Conservation (phyloP, 1,284 basidiomycete species). For the Cystobasidiaceae sp. region DNA sequence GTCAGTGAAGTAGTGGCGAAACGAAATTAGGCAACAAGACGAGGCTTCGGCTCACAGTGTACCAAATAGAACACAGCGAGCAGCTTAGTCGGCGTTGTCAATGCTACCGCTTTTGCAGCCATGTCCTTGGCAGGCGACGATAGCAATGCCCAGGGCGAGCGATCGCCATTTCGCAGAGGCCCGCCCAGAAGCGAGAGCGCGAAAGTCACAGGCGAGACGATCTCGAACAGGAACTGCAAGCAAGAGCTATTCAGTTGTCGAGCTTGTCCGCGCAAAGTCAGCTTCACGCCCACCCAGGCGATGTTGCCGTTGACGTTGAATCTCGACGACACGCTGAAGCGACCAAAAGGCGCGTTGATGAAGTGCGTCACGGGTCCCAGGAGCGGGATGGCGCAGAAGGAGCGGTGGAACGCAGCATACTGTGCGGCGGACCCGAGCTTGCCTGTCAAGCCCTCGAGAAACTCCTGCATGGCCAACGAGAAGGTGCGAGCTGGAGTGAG, state of each 20-base stretch:
- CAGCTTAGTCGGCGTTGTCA: slow-evolving; percentile 30
- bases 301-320: slow-evolving; percentile 41
- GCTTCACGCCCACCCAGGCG: slow-evolving; percentile 43
- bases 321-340: slow-evolving; percentile 35
- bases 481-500: no score
- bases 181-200: slow-evolving; percentile 20
- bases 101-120: not conserved
- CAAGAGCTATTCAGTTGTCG: not conserved
- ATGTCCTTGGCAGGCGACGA: not conserved
- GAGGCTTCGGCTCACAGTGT: slow-evolving; percentile 37
- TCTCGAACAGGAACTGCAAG: slow-evolving; percentile 37
- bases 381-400: not conserved
- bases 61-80: slow-evolving; percentile 42
- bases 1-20: not conserved
- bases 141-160: not conserved
- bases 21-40: not conserved
- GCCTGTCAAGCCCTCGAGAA: slow-evolving; percentile 3
- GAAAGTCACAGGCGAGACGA: slow-evolving; percentile 38
- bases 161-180: slow-evolving; percentile 22
- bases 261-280: slow-evolving; percentile 15
- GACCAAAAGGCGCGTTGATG: slow-evolving; percentile 45
- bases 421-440: slow-evolving; percentile 18
- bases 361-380: slow-evolving; percentile 16
- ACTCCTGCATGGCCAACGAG: not conserved
- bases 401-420: slow-evolving; percentile 24